A percentile compares a stretch with the other conserved stretches of the same genome.
These are phyloP conservation scores for Fagopyrum tataricum DNA, from an alignment of 148 eudicot species.

Conservation along the genomic window DNA sequence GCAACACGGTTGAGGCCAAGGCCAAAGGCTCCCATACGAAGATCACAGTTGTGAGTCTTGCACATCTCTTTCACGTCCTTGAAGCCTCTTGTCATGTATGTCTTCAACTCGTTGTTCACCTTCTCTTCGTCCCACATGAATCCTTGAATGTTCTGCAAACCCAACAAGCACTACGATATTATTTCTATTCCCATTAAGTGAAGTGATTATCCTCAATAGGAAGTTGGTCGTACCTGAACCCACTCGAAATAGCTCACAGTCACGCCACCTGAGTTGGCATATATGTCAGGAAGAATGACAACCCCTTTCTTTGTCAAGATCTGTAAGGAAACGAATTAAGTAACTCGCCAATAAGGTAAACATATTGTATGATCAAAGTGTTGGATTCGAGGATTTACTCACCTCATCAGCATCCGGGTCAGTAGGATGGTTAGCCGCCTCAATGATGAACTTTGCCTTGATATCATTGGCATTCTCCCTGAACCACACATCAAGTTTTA, in stretches of 20 bases:
- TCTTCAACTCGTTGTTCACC: slow-evolving; percentile 81
- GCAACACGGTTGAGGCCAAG: slow-evolving; percentile 95
- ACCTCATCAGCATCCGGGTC: slow-evolving; percentile 99
- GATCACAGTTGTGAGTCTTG: slow-evolving; percentile 77
- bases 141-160: slow-evolving; percentile 86
- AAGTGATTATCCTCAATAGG: background rate
- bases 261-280: slow-evolving; percentile 94
- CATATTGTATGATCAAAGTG: background rate
- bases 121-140: slow-evolving; percentile 98
- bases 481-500: slow-evolving; percentile 16
- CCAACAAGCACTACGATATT: background rate
- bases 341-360: background rate
- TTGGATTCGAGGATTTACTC: slow-evolving; percentile 15
- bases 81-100: slow-evolving; percentile 71
- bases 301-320: slow-evolving; percentile 87
- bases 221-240: slow-evolving; percentile 72
- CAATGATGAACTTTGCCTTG: slow-evolving; percentile 84
- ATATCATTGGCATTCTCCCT: slow-evolving; percentile 95
- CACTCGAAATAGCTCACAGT: slow-evolving; percentile 99
- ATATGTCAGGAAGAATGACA: slow-evolving; percentile 87
- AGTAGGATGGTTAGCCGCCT: slow-evolving; percentile 98
- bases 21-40: slow-evolving; percentile 96
- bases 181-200: background rate
- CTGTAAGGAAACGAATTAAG: slow-evolving; percentile 25
- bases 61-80: slow-evolving; percentile 86